Evolutionary conservation across 345 rosid species (phyloP), one percentile per base, ranked within the genome.

Genomic region (Eucalyptus sp.): DNA sequence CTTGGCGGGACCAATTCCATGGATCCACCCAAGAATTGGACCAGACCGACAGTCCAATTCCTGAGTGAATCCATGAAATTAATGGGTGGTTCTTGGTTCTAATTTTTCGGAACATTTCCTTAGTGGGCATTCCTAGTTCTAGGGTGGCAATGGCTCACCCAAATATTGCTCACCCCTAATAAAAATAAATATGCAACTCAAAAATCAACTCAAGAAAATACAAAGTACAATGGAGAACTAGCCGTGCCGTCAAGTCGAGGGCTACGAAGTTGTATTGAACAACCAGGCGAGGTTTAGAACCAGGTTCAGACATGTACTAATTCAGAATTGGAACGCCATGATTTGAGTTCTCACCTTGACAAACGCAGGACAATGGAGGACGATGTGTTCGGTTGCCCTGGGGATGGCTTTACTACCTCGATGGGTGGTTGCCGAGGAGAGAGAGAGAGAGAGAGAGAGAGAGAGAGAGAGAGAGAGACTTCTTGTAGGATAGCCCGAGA

Each of bases 71-170:
- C 0, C 56, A 52, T 52, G 10, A 52, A 52, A 52, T 24, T 52
- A 52, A 18, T 4, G 0, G 0, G 24, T 18, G 24, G 56, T 3
- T 3, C 24, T 4, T 52, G 0, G 24, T 52, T 18, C 56, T 18
- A 52, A 52, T 18, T 52, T 52, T 52, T 52, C 0, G 0, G 0
- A 52, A 52, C 56, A 52, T 18, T 52, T 52, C 1, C 56, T 18
- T 52, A 52, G 24, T 3, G 24, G 56, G 0, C 10, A 0, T 52
- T 52, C 56, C 56, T 52, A 52, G 24, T 52, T 52, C 24, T 52
- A 52, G 24, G 4, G 56, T 52, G 56, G 24, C 10, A 52, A 52
- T 10, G 0, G 56, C 56, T 18, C 24, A 52, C 24, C 4, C 10
- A 4, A 52, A 52, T 52, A 52, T 18, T 52, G 56, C 56, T 52